Conservation (phyloP, 805 yeast genomes). For the Lachancea sp. region DNA sequence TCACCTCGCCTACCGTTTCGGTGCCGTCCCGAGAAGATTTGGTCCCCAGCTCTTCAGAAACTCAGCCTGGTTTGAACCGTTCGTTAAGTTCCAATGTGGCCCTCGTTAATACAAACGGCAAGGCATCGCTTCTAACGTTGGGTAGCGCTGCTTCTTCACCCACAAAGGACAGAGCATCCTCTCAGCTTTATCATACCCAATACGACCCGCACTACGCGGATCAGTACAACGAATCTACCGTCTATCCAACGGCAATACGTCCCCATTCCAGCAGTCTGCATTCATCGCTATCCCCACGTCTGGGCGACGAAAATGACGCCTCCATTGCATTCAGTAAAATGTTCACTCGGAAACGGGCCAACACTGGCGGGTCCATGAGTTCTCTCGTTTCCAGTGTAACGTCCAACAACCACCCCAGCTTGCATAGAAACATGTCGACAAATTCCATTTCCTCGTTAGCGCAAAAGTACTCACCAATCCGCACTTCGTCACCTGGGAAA, state of each 20-base stretch:
- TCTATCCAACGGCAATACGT: slow-evolving; percentile 1
- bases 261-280: slow-evolving; percentile 2
- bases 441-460: slow-evolving; percentile 22
- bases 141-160: neutral
- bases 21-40: slow-evolving; percentile 14
- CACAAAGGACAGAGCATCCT: neutral
- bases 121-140: slow-evolving; percentile 5
- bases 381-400: slow-evolving; percentile 19
- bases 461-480: slow-evolving; percentile 26
- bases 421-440: slow-evolving; percentile 18
- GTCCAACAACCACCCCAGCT: slow-evolving; percentile 9
- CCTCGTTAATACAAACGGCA: slow-evolving; percentile 10
- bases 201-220: slow-evolving; percentile 11
- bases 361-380: slow-evolving; percentile 29
- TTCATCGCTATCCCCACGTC: slow-evolving; percentile 2
- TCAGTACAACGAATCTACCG: slow-evolving; percentile 5
- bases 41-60: slow-evolving; percentile 21
- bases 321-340: slow-evolving; percentile 32
- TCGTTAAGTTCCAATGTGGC: slow-evolving; percentile 11
- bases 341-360: slow-evolving; percentile 29
- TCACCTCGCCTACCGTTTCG: slow-evolving; percentile 4
- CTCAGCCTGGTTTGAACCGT: slow-evolving; percentile 5
- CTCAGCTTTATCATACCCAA: neutral
- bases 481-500: slow-evolving; percentile 29
- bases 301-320: slow-evolving; percentile 31